Evolutionary conservation across 345 rosid species (phyloP).

Genomic region (Euphorbia pulcherrima): DNA sequence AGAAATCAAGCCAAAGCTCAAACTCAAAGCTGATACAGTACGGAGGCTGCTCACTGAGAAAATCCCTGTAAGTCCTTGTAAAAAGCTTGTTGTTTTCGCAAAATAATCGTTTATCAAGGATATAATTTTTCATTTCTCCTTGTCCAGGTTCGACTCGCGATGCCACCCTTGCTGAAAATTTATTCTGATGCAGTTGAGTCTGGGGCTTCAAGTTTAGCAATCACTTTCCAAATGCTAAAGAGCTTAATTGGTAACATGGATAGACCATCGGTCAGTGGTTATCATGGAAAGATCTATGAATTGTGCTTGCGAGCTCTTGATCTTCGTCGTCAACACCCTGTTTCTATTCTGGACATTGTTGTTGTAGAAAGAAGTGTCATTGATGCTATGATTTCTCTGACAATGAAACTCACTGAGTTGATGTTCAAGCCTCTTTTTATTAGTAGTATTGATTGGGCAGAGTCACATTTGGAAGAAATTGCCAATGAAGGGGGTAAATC

Average conservation of each 20-base stretch:
- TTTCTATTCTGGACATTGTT: constrained; percentile 52
- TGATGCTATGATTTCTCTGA: constrained; percentile 52
- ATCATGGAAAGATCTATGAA: constrained; percentile 64
- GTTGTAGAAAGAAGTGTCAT: constrained; percentile 69
- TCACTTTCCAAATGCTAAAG: constrained; percentile 72
- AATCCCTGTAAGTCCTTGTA: constrained; percentile 65
- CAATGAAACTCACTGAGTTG: constrained; percentile 89
- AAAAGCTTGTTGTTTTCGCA: neutral
- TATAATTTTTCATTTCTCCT: constrained; percentile 12
- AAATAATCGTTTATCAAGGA: neutral
- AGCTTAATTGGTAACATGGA: constrained; percentile 66
- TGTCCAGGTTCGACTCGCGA: constrained; percentile 75
- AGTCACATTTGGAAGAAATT: constrained; percentile 50
- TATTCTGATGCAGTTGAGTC: constrained; percentile 56
- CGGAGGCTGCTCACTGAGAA: constrained; percentile 61
- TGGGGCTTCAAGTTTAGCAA: constrained; percentile 68
- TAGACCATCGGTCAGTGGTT: constrained; percentile 54
- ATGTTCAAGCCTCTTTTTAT: constrained; percentile 92
- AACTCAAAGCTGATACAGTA: constrained; percentile 57
- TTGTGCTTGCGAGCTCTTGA: constrained; percentile 80
- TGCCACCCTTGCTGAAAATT: constrained; percentile 68
- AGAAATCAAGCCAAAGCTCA: constrained; percentile 58
- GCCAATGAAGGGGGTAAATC: constrained; percentile 34
- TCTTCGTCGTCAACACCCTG: constrained; percentile 64
- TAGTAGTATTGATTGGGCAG: constrained; percentile 78